Evolutionary conservation across 164 flowering plant genomes (phyloP).

Genomic region (Cinnamomum chago): DNA sequence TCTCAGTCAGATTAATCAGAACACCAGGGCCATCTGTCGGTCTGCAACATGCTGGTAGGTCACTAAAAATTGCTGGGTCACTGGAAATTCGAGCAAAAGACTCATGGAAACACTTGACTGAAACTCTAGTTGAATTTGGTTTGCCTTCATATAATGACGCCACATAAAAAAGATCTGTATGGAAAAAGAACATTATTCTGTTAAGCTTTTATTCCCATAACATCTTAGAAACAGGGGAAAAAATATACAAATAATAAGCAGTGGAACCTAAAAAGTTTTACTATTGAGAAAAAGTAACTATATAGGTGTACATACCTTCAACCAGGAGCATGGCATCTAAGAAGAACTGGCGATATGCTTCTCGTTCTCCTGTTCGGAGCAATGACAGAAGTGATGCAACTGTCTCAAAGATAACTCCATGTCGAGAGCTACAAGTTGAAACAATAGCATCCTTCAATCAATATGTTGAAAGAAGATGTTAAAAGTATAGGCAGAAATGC

Average conservation of each 20-base stretch:
- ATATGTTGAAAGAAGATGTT: conserved; percentile 4
- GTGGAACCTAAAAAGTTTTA: background rate
- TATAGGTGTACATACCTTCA: conserved; percentile 50
- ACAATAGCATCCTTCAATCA: background rate
- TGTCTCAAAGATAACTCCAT: conserved; percentile 76
- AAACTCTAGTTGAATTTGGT: conserved; percentile 27
- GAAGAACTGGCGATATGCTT: conserved; percentile 79
- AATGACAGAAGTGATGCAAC: conserved; percentile 72
- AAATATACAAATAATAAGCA: background rate
- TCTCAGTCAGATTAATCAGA: conserved; percentile 54
- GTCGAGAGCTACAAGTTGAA: conserved; percentile 45
- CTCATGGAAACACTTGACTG: conserved; percentile 59
- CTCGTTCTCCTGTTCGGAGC: conserved; percentile 81
- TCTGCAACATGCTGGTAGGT: conserved; percentile 56
- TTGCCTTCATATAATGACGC: conserved; percentile 41
- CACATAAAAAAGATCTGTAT: conserved; percentile 58
- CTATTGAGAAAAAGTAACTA: background rate
- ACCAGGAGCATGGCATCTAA: conserved; percentile 58
- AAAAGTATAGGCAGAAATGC: background rate
- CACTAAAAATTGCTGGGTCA: conserved; percentile 46
- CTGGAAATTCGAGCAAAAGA: conserved; percentile 49
- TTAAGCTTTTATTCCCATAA: background rate
- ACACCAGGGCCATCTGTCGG: conserved; percentile 70
- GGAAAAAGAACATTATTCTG: conserved; percentile 9
- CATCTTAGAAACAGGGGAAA: conserved; percentile 3